Evolutionary conservation across 148 eudicot species (phyloP), one percentile per base, ranked within the genome.

Genomic region (Amaranthus hypochondriacus): DNA sequence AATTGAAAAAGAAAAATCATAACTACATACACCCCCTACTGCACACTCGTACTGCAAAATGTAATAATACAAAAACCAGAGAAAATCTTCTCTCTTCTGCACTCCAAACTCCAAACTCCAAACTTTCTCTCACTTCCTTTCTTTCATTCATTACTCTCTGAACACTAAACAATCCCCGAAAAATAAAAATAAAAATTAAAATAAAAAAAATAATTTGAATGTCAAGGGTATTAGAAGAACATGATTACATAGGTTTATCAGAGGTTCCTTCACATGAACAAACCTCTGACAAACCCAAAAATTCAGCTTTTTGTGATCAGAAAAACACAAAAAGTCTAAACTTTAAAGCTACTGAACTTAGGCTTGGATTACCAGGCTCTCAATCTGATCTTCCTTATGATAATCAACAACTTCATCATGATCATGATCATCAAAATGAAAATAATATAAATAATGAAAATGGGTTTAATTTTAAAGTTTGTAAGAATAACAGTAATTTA

Each of bases 341-440:
- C 74, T 80, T 86, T 51, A 86, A 80, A 76, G 87, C 85, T 15
- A 87, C 90, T 59, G 88, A 87, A 79, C 73, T 87, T 13, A 87
- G 87, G 56, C 90, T 87, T 52, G 90, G 90, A 39, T 76, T 85
- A 53, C 90, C 90, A 42, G 90, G 90, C 7, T 81, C 88, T 11
- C 79, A 85, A 61, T 85, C 85, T 8, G 84, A 79, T 28, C 39
- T 28, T 28, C 2, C 39, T 28, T 28, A 28, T 28, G 1, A 28
- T 28, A 28, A 28, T 28, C 39, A 28, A 28, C 39, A 28, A 28
- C 1, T 51, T 69, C 43, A 52, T 52, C 21, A 56, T 61, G 79
- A 47, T 58, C 43, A 14, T 65, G 48, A 56, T 50, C 65, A 56
- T 50, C 65, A 18, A 44, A 59, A 69, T 4, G 66, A 62, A 59